phyloP scores from a whole-genome alignment of 2,329 filamentous ascomycete genomes.

The Bipolaris zeicola region DNA sequence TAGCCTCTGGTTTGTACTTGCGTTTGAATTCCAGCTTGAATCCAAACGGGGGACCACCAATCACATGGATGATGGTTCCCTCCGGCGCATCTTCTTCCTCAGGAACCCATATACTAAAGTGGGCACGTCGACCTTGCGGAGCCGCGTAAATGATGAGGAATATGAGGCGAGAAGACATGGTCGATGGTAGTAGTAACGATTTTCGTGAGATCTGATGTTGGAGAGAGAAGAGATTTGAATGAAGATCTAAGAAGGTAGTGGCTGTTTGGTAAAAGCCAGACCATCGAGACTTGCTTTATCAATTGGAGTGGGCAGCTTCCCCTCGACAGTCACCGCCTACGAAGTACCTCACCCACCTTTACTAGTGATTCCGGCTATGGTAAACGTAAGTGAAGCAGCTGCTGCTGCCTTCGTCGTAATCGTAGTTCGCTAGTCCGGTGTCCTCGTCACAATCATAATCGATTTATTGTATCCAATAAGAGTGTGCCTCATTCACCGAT shows the following conservation, averaged over 20 bases:
- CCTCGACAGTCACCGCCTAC: too few species aligned
- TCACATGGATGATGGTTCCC: not conserved
- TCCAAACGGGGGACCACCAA: not conserved
- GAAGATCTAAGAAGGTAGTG: not conserved
- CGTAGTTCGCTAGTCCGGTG: too few species aligned
- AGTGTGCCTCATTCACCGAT: too few species aligned
- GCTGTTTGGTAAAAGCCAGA: not conserved
- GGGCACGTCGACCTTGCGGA: not conserved
- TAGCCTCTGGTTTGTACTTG: not conserved
- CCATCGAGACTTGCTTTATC: too few species aligned
- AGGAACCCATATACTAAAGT: not conserved
- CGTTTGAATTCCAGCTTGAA: not conserved
- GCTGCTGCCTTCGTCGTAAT: too few species aligned
- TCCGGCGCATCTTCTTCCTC: not conserved
- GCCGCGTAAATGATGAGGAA: not conserved
- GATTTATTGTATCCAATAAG: too few species aligned
- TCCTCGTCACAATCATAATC: too few species aligned
- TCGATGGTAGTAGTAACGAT: not conserved
- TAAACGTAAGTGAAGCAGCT: too few species aligned
- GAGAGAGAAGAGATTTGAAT: not conserved
- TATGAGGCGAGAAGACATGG: not conserved
- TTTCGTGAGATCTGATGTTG: not conserved
- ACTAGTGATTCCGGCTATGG: too few species aligned
- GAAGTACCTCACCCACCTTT: too few species aligned
- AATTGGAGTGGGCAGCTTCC: too few species aligned